Evolutionary conservation across 371 early-diverging fungal genomes (phyloP).

Genomic region (Dichotomocladium elegans): DNA sequence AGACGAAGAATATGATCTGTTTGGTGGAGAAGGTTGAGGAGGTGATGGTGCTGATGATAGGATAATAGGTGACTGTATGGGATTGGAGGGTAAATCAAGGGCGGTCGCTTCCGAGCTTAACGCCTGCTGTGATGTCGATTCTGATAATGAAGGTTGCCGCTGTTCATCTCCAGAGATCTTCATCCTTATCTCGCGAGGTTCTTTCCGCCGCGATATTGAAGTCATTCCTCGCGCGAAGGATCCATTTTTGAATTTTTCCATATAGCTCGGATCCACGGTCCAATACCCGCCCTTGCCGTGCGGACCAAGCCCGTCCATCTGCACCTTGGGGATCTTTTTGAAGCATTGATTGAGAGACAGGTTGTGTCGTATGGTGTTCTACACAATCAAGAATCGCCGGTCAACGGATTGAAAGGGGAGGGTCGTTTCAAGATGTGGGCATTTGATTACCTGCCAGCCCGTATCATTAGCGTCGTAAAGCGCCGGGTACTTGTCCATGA

Average conservation of each 20-base stretch:
- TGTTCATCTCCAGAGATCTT: neutral
- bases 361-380: slow-evolving; percentile 81
- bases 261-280: slow-evolving; percentile 39
- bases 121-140: neutral
- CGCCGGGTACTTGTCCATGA: slow-evolving; percentile 63
- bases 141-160: neutral
- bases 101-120: no score
- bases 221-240: slow-evolving; percentile 15
- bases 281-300: slow-evolving; percentile 57
- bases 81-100: neutral
- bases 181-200: slow-evolving; percentile 4
- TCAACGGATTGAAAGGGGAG: no score
- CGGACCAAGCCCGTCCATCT: slow-evolving; percentile 37
- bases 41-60: neutral
- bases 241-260: slow-evolving; percentile 19
- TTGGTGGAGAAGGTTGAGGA: neutral
- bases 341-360: slow-evolving; percentile 73
- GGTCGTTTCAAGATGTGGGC: neutral
- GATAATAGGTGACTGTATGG: slow-evolving; percentile 2
- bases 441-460: slow-evolving; percentile 60
- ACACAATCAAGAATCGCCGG: neutral
- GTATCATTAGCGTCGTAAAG: slow-evolving; percentile 63
- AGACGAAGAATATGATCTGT: slow-evolving; percentile 1
- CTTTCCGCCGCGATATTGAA: slow-evolving; percentile 3
- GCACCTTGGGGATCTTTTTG: slow-evolving; percentile 56